Percentiles rank a stretch among this genome's conserved stretches.
Conservation (phyloP, 148 eudicot species). For the Chenopodium suecicum region DNA sequence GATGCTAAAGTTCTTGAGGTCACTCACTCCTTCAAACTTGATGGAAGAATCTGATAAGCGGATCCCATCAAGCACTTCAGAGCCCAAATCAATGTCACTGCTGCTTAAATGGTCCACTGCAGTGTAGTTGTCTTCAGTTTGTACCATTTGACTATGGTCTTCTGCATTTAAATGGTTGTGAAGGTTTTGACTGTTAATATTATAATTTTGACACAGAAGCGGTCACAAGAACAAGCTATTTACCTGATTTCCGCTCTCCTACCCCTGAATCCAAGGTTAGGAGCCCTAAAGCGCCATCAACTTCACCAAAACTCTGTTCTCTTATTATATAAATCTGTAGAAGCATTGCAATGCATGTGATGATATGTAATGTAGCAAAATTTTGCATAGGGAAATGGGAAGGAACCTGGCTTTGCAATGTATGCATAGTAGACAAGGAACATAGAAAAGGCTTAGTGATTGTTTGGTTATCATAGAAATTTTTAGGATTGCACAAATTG, state of each 20-base stretch:
- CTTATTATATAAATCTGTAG: conserved; percentile 60
- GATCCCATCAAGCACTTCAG: conserved; percentile 30
- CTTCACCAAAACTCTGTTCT: conserved; percentile 35
- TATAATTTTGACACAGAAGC: neutral
- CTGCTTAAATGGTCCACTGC: neutral
- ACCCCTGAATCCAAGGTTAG: conserved; percentile 18
- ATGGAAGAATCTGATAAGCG: conserved; percentile 24
- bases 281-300: conserved; percentile 37
- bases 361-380: too few species aligned
- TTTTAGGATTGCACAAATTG: too few species aligned
- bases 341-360: neutral
- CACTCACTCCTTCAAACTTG: conserved; percentile 11
- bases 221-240: neutral
- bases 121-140: conserved; percentile 8
- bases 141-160: conserved; percentile 7
- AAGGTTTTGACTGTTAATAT: neutral
- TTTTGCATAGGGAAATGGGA: too few species aligned
- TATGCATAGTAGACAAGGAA: too few species aligned
- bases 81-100: conserved; percentile 14
- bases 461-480: too few species aligned
- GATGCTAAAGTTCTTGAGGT: conserved; percentile 37
- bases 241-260: conserved; percentile 24
- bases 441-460: too few species aligned
- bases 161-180: neutral
- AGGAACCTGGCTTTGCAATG: too few species aligned